These are phyloP conservation scores for Rugonectria rugulosa DNA, from an alignment of 2,329 filamentous ascomycete genomes.

Conservation along the genomic window DNA sequence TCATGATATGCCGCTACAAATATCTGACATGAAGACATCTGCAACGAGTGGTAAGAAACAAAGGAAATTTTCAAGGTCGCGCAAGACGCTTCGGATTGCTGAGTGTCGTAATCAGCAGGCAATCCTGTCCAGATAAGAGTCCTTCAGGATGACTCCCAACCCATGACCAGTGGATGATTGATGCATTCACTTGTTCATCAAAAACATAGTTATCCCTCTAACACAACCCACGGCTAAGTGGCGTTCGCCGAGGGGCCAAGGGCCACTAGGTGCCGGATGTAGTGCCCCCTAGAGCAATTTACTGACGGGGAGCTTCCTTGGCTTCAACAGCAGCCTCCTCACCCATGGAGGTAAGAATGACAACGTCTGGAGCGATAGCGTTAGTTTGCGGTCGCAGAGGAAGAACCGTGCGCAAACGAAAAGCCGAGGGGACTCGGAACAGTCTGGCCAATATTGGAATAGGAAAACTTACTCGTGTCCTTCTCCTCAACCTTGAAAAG, in stretches of 20 bases:
- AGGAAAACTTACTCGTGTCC: conserved; percentile 80
- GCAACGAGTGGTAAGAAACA: conserved; percentile 46
- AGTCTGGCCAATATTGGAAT: not conserved
- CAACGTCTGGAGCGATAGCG: conserved; percentile 72
- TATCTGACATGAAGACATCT: conserved; percentile 42
- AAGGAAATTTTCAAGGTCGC: conserved; percentile 44
- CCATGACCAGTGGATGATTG: conserved; percentile 48
- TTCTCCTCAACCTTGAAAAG: conserved; percentile 86
- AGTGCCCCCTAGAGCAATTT: conserved; percentile 31
- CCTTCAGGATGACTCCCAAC: conserved; percentile 51
- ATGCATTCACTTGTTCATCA: conserved; percentile 46
- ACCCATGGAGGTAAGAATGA: conserved; percentile 94
- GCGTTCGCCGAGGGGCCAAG: conserved; percentile 36
- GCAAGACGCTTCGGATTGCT: conserved; percentile 34
- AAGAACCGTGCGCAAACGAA: not conserved
- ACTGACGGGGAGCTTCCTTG: conserved; percentile 80
- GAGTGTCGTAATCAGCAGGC: conserved; percentile 48
- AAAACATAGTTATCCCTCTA: conserved; percentile 43
- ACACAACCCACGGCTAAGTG: conserved; percentile 30
- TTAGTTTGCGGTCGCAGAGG: conserved; percentile 18
- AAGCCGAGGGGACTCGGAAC: not conserved
- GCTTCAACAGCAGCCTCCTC: conserved; percentile 91
- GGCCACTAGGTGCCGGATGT: conserved; percentile 37
- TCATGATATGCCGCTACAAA: conserved; percentile 43
- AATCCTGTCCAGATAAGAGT: conserved; percentile 55